Evolutionary conservation across 2,329 filamentous ascomycete species (phyloP), one percentile per base, ranked within the genome.

Genomic region (Penicillium griseofulvum): DNA sequence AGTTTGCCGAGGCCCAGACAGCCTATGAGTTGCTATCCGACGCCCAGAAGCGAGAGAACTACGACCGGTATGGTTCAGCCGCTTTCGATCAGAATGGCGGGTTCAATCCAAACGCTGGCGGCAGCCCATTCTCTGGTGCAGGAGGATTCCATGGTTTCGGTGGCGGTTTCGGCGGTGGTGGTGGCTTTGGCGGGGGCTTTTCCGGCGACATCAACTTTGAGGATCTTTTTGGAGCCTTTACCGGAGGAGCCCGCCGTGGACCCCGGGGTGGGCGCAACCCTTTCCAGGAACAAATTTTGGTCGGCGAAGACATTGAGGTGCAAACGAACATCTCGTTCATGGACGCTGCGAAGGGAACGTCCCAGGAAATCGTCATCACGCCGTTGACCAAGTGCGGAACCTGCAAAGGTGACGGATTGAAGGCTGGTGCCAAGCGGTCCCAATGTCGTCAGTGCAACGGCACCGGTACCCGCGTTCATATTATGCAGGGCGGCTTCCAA

Each of bases 291-390:
- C 81, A 87, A 64, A 85, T 95, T 19, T 71, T 96, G 64, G 88
- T 96, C n/a, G 94, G 94, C 57, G 91, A 97, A 61, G 91, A 96
- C 71, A 96, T 99, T 67, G 93, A 97, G 73, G 89, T 97, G 24
- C 91, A 96, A 74, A 87, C 90, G 47, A 94, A 85, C 71, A 93
- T 99, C 65, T 91, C 89, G 0, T 99, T 99, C 74, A 89, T 94
- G 86, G 94, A 99, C 70, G 91, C 94, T 7, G 94, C 94, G 10
- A 96, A 95, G 75, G 94, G 94, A 34, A 87, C 88, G 8, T 87
- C 81, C 68, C 95, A 96, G 76, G 88, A 91, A n/a, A 90, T 99
- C 55, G 85, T 82, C 62, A 89, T 97, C 64, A 90, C 88, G 9
- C 93, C 94, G 1, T 77, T 95, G 65, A 85, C 88, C 19, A 80